Evolutionary conservation across 1,284 basidiomycete genomes (phyloP).

Genomic region (Tylopilus sp.): DNA sequence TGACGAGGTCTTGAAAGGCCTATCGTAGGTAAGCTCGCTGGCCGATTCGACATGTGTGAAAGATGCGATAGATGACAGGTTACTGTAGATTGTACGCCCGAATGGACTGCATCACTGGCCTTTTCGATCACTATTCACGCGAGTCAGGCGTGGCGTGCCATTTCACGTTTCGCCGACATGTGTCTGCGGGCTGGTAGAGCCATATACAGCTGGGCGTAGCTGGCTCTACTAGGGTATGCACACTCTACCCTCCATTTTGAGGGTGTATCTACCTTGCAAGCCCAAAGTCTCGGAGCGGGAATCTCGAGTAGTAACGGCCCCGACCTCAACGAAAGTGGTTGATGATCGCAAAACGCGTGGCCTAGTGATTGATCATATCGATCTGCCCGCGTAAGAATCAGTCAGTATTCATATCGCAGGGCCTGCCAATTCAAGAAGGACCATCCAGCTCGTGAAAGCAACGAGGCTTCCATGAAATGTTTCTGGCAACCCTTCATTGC

Average conservation of each 20-base stretch:
- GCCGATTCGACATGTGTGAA: background rate
- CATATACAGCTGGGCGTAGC: background rate
- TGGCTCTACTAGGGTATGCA: background rate
- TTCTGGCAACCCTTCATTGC: constrained; percentile 7
- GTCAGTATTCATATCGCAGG: constrained; percentile 12
- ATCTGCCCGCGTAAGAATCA: constrained; percentile 8
- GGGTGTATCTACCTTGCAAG: background rate
- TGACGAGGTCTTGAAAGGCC: constrained; percentile 28
- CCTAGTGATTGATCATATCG: constrained; percentile 17
- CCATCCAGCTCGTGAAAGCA: constrained; percentile 17
- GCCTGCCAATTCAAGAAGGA: constrained; percentile 26
- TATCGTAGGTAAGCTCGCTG: constrained; percentile 24
- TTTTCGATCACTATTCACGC: background rate
- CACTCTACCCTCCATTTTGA: background rate
- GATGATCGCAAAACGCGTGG: constrained; percentile 3
- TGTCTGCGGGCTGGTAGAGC: background rate
- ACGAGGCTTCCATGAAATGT: constrained; percentile 21
- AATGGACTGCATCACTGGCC: background rate
- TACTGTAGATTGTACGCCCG: background rate
- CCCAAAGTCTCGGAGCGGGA: background rate
- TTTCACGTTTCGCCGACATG: background rate
- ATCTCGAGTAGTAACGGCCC: background rate
- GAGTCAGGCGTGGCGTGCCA: background rate
- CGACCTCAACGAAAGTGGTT: constrained; percentile 9
- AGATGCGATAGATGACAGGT: constrained; percentile 1